A percentile compares a stretch with the other conserved stretches of the same genome.
Conservation (phyloP, 2,329 filamentous ascomycete genomes). For the Dactylonectria macrodidyma region DNA sequence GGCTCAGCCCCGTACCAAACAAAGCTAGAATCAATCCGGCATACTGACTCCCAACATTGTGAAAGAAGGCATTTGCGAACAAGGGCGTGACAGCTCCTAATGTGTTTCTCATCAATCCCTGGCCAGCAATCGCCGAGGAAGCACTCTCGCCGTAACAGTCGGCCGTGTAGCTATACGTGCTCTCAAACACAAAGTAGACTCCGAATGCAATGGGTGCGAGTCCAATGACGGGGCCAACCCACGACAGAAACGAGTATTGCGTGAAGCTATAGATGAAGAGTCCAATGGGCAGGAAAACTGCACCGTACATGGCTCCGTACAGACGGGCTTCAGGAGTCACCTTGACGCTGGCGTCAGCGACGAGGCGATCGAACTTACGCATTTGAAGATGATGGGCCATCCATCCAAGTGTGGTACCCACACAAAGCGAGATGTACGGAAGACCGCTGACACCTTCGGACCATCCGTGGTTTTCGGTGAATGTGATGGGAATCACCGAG, state of each 20-base stretch:
- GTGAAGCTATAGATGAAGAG: slow-evolving; percentile 44
- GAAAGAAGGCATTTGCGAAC: slow-evolving; percentile 42
- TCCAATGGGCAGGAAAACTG: slow-evolving; percentile 40
- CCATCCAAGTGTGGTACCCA: slow-evolving; percentile 41
- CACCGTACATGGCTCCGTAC: slow-evolving; percentile 42
- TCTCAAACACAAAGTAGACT: slow-evolving; percentile 43
- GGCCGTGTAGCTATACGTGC: slow-evolving; percentile 42
- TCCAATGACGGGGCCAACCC: slow-evolving; percentile 37
- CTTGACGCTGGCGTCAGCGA: slow-evolving; percentile 36
- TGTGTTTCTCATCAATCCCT: slow-evolving; percentile 42
- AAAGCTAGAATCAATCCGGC: slow-evolving; percentile 40
- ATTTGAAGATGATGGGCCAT: slow-evolving; percentile 40
- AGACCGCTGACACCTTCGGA: slow-evolving; percentile 37
- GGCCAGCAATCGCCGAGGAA: slow-evolving; percentile 40
- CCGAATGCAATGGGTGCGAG: slow-evolving; percentile 42
- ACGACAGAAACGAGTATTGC: slow-evolving; percentile 37
- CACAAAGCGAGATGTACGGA: slow-evolving; percentile 39
- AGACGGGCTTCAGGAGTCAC: slow-evolving; percentile 42
- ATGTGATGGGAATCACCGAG: slow-evolving; percentile 41
- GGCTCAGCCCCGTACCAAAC: slow-evolving; percentile 36
- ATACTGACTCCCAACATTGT: slow-evolving; percentile 42
- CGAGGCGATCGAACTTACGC: slow-evolving; percentile 41
- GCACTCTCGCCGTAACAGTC: slow-evolving; percentile 42
- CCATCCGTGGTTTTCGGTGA: slow-evolving; percentile 41
- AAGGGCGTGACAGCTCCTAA: slow-evolving; percentile 40